Base-by-base conservation (phyloP, 345 rosid species). In the Camelina laxa region DNA sequence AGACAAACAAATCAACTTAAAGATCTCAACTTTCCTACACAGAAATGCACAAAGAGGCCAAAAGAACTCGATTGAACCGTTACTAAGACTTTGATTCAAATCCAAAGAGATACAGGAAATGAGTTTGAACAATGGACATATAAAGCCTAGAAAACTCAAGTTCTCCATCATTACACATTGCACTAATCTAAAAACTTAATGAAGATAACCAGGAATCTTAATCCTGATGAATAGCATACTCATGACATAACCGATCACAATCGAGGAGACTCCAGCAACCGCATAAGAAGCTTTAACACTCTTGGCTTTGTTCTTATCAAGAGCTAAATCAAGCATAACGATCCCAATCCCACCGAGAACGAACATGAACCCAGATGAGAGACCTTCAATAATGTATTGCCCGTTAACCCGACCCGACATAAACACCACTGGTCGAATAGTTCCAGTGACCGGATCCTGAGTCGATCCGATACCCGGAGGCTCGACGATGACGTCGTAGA, bases 321-420 rank as follows among this genome's bases (percentile, higher is more conserved):
- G 84, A 0, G 94, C 91, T 7, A 92, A 87, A 77, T 90, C 98
- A 82, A 90, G n/a, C 21, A 90, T 80, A 41, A 92, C 70, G 48
- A 92, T 85, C 39, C 94, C 98, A 19, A 86, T 61, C 30, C 98
- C 98, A 36, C 96, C 97, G 3, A 92, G 83, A 50, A 92, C 75
- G 63, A 89, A 92, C 93, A 92, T 89, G 85, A 92, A 92, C 0
- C 97, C 97, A 0, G 97, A 92, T 1, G 97, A 92, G 36, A 91
- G 89, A 6, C 97, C 97, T 79, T 91, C 97, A 21, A 92, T 92
- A 69, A 92, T 92, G 87, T 92, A 89, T 86, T 92, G 97, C 4
- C 96, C 96, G 35, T 88, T 89, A 75, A 89, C 97, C 22, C 96
- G 81, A n/a, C 97, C 97, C 5, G 90, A 81, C 36, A 88, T 77